Evolutionary conservation across 2,329 filamentous ascomycete species (phyloP).

Genomic region (Stagonosporopsis vannaccii): DNA sequence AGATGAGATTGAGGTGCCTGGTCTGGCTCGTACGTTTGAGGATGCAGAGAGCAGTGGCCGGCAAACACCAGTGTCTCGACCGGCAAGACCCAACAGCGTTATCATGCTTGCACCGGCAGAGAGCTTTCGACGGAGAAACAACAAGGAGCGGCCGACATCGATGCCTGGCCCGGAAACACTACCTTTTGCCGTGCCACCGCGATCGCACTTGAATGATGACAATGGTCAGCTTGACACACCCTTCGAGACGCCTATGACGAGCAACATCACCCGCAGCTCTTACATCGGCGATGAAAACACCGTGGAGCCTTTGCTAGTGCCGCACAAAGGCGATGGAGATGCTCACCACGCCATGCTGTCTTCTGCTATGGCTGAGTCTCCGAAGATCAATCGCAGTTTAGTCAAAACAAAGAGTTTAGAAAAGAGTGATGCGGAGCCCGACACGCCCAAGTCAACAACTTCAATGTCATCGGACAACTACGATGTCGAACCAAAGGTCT

Average conservation of each 20-base stretch:
- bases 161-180: slow-evolving; percentile 37
- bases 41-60: slow-evolving; percentile 40
- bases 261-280: slow-evolving; percentile 28
- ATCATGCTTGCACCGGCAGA: slow-evolving; percentile 37
- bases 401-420: slow-evolving; percentile 18
- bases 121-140: slow-evolving; percentile 24
- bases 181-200: slow-evolving; percentile 28
- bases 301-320: slow-evolving; percentile 4
- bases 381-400: slow-evolving; percentile 19
- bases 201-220: not conserved
- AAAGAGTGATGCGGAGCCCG: slow-evolving; percentile 27
- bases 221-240: slow-evolving; percentile 23
- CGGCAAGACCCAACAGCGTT: slow-evolving; percentile 40
- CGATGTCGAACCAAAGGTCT: slow-evolving; percentile 38
- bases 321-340: slow-evolving; percentile 19
- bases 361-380: slow-evolving; percentile 37
- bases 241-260: slow-evolving; percentile 36
- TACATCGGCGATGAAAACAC: slow-evolving; percentile 30
- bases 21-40: slow-evolving; percentile 72
- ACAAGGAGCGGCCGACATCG: slow-evolving; percentile 38
- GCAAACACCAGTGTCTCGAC: slow-evolving; percentile 36
- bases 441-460: slow-evolving; percentile 18
- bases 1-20: slow-evolving; percentile 81
- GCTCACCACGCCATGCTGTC: slow-evolving; percentile 41
- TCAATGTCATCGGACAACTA: slow-evolving; percentile 27